Base-by-base conservation (phyloP, 75 land plant species). In the Gnetum montanum region DNA sequence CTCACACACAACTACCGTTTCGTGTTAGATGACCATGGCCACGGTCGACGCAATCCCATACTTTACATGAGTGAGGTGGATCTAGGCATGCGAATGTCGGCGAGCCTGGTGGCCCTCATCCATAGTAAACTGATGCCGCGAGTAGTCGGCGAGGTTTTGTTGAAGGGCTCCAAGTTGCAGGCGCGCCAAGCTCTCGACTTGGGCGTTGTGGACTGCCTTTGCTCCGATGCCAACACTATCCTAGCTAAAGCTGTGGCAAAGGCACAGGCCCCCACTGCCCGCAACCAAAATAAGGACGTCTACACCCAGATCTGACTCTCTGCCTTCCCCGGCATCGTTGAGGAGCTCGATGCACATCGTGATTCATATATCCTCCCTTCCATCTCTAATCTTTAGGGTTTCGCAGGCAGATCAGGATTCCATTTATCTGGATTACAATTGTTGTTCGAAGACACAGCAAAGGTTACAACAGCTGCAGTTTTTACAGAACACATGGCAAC, bases 1-100 rank as follows among this genome's bases (percentile, higher is more conserved):
- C 73, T 73, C 12, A 74, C 76, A n/a, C 76, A 73, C 34, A 74
- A 73, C 49, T 70, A 73, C 67, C n/a, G 76, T 10, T 41, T 69
- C 46, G 70, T 73, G 76, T 16, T 30, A 37, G 43, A 16, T 13
- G 43, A 40, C 43, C 67, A 67, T 1, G n/a, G n/a, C n/a, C n/a
- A n/a, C n/a, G n/a, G n/a, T n/a, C n/a, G n/a, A n/a, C n/a, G n/a
- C n/a, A n/a, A n/a, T n/a, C 62, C 47, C 11, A 55, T 70, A 40
- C 71, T 70, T 25, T 69, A 69, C 67, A 63, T 69, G 77, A 69
- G 75, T 43, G 75, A 67, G 41, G 31, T 68, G 8, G 75, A 72
- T 50, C 50, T 60, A n/a, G 30, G 43, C 2, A 46, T 72, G 28
- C 34, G 49, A 12, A 31, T 72, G n/a, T 66, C 75, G 4, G 34